Evolutionary conservation across 2,329 filamentous ascomycete genomes (phyloP).

Genomic region (Stachybotrys chartarum): DNA sequence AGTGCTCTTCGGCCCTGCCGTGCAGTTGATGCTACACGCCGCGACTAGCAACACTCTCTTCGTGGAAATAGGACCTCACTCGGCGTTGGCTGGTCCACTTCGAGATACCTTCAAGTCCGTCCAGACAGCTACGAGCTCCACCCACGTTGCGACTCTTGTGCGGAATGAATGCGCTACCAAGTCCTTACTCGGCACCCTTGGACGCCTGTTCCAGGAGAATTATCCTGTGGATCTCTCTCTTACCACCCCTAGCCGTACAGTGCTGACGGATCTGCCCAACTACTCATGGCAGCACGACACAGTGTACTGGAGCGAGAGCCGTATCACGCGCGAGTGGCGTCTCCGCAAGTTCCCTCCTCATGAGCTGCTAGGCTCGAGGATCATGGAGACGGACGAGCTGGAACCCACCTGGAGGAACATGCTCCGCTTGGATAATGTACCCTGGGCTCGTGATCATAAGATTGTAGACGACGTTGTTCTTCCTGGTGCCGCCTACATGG

Average conservation of each 20-base stretch:
- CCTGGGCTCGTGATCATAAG: slow-evolving; percentile 35
- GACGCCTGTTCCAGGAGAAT: slow-evolving; percentile 7
- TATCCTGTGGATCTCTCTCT: neutral
- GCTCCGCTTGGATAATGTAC: slow-evolving; percentile 4
- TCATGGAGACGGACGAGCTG: neutral
- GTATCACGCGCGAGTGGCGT: neutral
- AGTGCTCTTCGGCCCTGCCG: neutral
- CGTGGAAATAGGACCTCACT: slow-evolving; percentile 14
- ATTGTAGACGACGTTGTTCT: slow-evolving; percentile 36
- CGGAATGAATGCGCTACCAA: slow-evolving; percentile 3
- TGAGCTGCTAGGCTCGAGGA: neutral
- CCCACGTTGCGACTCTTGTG: slow-evolving; percentile 8
- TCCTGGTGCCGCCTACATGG: slow-evolving; percentile 25
- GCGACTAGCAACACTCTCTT: neutral
- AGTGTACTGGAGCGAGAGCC: neutral
- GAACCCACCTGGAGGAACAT: slow-evolving; percentile 4
- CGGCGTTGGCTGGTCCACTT: slow-evolving; percentile 13
- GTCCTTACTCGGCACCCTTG: slow-evolving; percentile 7
- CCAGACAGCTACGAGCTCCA: slow-evolving; percentile 1
- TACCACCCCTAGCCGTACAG: neutral
- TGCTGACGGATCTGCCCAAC: neutral
- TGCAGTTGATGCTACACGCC: neutral
- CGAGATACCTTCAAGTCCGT: slow-evolving; percentile 8
- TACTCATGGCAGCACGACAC: slow-evolving; percentile 1
- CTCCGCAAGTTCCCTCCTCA: neutral